These are phyloP conservation scores for Citrus medica DNA, from an alignment of 345 rosid genomes.

Conservation along the genomic window DNA sequence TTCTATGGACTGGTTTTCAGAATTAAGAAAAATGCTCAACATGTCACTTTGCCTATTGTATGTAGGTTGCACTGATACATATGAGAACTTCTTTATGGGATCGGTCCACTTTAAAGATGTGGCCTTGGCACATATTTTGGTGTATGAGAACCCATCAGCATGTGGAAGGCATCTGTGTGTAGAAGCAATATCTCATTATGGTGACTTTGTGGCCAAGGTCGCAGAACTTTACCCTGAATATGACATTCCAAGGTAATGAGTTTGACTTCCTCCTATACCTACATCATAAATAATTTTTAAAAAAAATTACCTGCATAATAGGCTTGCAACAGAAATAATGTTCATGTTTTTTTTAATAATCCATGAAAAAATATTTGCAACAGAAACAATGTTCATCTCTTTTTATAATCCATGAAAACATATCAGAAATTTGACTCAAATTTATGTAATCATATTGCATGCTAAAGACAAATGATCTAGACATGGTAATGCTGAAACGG, in stretches of 20 bases:
- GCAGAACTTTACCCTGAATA: slow-evolving; percentile 93
- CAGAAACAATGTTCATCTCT: not conserved
- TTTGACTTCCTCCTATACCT: not conserved
- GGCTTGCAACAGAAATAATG: not conserved
- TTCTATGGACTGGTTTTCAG: not conserved
- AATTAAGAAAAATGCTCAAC: not conserved
- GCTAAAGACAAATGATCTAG: not conserved
- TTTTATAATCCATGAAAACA: not conserved
- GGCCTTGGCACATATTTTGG: slow-evolving; percentile 80
- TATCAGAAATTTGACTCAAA: not conserved
- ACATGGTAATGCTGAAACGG: not conserved
- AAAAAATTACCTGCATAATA: too few relatives aligned
- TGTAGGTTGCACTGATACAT: slow-evolving; percentile 83
- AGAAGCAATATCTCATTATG: slow-evolving; percentile 86
- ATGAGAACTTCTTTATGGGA: slow-evolving; percentile 78
- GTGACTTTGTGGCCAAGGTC: slow-evolving; percentile 83
- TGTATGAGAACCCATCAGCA: slow-evolving; percentile 76
- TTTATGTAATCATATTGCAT: not conserved
- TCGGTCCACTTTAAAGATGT: slow-evolving; percentile 89
- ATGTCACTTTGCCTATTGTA: not conserved
- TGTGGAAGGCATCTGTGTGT: slow-evolving; percentile 85
- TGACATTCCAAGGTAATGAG: slow-evolving; percentile 59
- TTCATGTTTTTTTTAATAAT: not conserved
- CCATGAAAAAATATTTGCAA: not conserved
- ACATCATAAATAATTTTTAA: not conserved